A percentile compares a stretch with the other conserved stretches of the same genome.
Evolutionary conservation across 1,284 basidiomycete species (phyloP).

Genomic region (Gomphus bonarii): DNA sequence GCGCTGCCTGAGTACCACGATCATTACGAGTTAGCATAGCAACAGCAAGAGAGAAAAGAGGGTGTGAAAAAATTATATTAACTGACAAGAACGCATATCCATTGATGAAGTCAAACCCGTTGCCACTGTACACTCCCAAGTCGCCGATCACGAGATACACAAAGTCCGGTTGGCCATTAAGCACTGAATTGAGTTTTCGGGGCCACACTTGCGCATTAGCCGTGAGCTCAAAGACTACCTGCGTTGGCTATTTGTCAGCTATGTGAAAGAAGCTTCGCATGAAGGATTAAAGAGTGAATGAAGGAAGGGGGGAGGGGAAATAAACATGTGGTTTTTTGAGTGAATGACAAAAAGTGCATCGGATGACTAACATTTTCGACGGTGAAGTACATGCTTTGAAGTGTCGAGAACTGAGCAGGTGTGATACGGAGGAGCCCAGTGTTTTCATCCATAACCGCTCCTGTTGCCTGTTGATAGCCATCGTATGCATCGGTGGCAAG

Average conservation of each 20-base stretch:
- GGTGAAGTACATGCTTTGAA: slow-evolving; percentile 14
- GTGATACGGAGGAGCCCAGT: slow-evolving; percentile 15
- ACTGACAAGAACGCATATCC: slow-evolving; percentile 38
- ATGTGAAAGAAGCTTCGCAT: not conserved
- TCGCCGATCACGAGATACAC: slow-evolving; percentile 38
- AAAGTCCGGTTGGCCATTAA: slow-evolving; percentile 28
- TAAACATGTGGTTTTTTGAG: too few relatives aligned
- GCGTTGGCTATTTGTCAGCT: not conserved
- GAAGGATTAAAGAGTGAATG: too few relatives aligned
- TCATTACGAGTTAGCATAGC: not conserved
- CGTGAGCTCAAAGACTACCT: slow-evolving; percentile 17
- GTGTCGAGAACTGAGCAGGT: slow-evolving; percentile 5
- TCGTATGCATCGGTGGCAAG: slow-evolving; percentile 10
- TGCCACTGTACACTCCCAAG: slow-evolving; percentile 15
- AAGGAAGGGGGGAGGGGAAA: too few relatives aligned
- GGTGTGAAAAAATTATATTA: too few relatives aligned
- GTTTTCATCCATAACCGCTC: slow-evolving; percentile 11
- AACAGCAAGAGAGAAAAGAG: too few relatives aligned
- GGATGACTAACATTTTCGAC: slow-evolving; percentile 9
- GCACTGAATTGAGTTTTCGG: slow-evolving; percentile 28
- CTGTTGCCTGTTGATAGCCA: slow-evolving; percentile 10
- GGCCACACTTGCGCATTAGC: slow-evolving; percentile 28
- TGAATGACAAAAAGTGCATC: too few relatives aligned
- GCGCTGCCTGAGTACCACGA: not conserved
- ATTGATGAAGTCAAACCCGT: slow-evolving; percentile 29